phyloP scores from a whole-genome alignment of 164 flowering plant species.

The Echeveria elegans region DNA sequence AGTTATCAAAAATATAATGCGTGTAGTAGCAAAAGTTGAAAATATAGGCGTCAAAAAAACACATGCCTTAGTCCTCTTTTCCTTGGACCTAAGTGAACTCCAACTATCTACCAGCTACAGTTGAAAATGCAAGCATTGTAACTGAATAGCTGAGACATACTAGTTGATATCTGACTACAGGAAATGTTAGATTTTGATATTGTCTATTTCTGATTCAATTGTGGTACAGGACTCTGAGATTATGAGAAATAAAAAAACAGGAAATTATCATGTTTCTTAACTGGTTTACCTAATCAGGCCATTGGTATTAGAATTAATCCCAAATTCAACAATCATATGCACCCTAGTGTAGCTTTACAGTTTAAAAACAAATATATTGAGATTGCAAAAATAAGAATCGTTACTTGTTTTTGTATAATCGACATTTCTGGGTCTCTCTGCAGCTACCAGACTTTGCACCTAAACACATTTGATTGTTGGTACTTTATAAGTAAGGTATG shows the following conservation, averaged over 20 bases:
- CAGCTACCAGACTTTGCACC: slow-evolving; percentile 88
- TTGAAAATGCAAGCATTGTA: neutral
- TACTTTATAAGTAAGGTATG: slow-evolving; percentile 3
- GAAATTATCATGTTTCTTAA: neutral
- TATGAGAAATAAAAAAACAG: neutral
- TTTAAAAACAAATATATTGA: neutral
- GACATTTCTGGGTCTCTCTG: slow-evolving; percentile 63
- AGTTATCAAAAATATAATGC: neutral
- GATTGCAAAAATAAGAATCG: neutral
- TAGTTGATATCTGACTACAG: neutral
- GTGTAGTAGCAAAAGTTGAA: neutral
- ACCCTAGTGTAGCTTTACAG: neutral
- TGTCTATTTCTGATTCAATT: neutral
- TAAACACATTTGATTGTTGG: slow-evolving; percentile 18
- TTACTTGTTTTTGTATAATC: slow-evolving; percentile 66
- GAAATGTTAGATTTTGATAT: neutral
- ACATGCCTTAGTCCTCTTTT: neutral
- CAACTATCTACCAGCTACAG: neutral
- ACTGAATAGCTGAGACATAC: neutral
- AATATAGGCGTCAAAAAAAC: neutral
- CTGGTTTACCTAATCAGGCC: neutral
- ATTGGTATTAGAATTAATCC: neutral
- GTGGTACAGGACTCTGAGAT: neutral
- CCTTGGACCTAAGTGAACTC: neutral
- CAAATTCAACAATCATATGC: neutral